A percentile compares a stretch with the other conserved stretches of the same genome.
phyloP scores from a whole-genome alignment of 257 asterid genomes.

The Lithospermum erythrorhizon region DNA sequence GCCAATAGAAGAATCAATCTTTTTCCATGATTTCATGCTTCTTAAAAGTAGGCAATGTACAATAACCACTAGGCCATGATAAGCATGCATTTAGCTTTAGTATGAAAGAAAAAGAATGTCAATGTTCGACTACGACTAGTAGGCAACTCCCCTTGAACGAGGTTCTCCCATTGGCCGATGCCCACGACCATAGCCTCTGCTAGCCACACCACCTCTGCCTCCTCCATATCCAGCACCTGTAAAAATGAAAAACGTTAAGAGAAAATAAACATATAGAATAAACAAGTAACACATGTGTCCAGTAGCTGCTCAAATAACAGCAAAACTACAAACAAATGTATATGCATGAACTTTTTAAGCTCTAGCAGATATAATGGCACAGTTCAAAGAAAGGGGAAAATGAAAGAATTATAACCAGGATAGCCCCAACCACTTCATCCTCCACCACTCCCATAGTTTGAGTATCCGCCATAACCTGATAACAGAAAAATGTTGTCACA shows the following conservation, averaged over 20 bases:
- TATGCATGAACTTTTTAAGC: background rate
- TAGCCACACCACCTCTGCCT: slow-evolving; percentile 59
- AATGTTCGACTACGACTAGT: slow-evolving; percentile 30
- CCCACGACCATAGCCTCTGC: slow-evolving; percentile 51
- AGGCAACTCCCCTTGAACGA: slow-evolving; percentile 44
- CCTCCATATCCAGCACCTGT: slow-evolving; percentile 68
- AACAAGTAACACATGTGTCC: background rate
- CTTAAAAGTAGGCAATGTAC: slow-evolving; percentile 11
- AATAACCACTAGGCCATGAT: slow-evolving; percentile 18
- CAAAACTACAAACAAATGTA: background rate
- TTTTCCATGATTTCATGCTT: slow-evolving; percentile 12
- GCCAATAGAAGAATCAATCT: no score
- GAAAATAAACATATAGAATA: background rate
- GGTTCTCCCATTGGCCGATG: slow-evolving; percentile 44
- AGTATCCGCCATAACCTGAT: slow-evolving; percentile 33
- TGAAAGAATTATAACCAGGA: slow-evolving; percentile 33
- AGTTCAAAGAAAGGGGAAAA: no score
- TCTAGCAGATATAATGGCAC: background rate
- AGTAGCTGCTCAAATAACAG: background rate
- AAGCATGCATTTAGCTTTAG: slow-evolving; percentile 19
- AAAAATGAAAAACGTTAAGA: background rate
- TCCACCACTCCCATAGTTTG: slow-evolving; percentile 31
- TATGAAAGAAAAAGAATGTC: slow-evolving; percentile 7
- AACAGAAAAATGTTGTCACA: background rate
- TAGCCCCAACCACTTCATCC: slow-evolving; percentile 53